A percentile compares a stretch with the other conserved stretches of the same genome.
phyloP scores from a whole-genome alignment of 2,329 filamentous ascomycete species.

The Colletotrichum orchidophilum region DNA sequence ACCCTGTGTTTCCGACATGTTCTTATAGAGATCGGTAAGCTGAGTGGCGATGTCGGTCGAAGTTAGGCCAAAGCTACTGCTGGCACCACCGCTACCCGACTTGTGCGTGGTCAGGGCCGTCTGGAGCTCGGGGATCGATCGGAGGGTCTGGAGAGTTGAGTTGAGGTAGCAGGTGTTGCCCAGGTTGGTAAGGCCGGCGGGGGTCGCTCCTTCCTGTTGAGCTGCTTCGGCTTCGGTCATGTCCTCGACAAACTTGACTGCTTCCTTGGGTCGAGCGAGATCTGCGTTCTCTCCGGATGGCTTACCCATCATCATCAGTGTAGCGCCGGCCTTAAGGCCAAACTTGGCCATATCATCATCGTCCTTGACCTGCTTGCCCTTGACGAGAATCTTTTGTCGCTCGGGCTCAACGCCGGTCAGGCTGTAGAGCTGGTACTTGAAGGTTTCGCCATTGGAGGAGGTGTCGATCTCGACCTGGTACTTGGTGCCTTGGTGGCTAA shows the following conservation, averaged over 20 bases:
- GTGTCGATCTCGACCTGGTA: constrained; percentile 94
- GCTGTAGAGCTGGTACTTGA: constrained; percentile 96
- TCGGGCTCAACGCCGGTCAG: constrained; percentile 96
- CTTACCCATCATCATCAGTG: constrained; percentile 97
- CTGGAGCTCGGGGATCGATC: constrained; percentile 90
- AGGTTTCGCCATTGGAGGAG: constrained; percentile 84
- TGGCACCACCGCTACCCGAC: constrained; percentile 63
- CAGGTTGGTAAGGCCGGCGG: constrained; percentile 88
- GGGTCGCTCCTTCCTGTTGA: constrained; percentile 82
- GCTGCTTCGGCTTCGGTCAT: constrained; percentile 96
- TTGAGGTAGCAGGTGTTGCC: constrained; percentile 99
- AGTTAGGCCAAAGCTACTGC: constrained; percentile 26
- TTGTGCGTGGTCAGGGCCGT: constrained; percentile 74
- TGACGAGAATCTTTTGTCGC: constrained; percentile 94
- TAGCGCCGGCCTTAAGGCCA: constrained; percentile 84
- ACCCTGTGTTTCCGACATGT: constrained; percentile 89
- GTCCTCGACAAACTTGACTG: constrained; percentile 91
- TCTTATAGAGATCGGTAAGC: constrained; percentile 84
- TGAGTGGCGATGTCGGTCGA: constrained; percentile 50
- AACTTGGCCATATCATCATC: constrained; percentile 87
- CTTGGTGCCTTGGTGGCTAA: constrained; percentile 96
- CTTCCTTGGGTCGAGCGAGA: constrained; percentile 79
- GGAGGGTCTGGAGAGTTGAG: constrained; percentile 92
- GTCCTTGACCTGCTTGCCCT: constrained; percentile 95
- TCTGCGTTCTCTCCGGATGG: constrained; percentile 72